Conservation (phyloP, 176 grass and related monocot genomes). For the Aegilops speltoides region DNA sequence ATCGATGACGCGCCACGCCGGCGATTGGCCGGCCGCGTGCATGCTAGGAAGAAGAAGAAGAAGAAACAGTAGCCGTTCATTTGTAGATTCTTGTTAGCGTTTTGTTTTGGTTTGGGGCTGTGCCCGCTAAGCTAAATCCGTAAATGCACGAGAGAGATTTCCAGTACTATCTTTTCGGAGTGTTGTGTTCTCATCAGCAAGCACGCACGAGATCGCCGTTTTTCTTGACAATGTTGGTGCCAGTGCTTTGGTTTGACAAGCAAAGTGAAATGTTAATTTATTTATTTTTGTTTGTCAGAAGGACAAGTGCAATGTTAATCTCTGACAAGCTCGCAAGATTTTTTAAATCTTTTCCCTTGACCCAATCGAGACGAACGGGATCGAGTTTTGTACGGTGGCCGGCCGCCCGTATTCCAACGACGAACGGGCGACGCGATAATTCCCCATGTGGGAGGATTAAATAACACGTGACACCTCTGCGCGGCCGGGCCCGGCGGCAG, state of each 20-base stretch:
- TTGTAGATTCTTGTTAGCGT: not conserved
- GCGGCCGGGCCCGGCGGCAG: not conserved
- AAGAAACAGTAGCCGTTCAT: not conserved
- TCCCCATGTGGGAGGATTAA: not conserved
- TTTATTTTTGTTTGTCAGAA: too few relatives aligned
- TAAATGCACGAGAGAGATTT: not conserved
- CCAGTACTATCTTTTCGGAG: too few relatives aligned
- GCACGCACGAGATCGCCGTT: not conserved
- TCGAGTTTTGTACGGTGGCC: not conserved
- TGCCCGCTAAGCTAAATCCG: not conserved
- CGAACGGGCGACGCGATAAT: not conserved
- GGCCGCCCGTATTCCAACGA: not conserved
- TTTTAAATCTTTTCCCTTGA: not conserved
- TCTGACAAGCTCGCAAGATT: too few relatives aligned
- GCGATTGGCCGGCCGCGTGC: not conserved
- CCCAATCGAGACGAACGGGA: not conserved
- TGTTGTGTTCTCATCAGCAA: not conserved
- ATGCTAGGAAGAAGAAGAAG: not conserved
- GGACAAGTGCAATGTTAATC: too few relatives aligned
- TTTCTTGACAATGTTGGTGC: not conserved
- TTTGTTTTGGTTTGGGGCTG: not conserved
- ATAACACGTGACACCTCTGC: not conserved
- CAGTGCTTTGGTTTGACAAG: too few relatives aligned
- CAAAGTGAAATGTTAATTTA: too few relatives aligned
- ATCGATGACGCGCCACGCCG: not conserved